phyloP scores from a whole-genome alignment of 345 rosid species.

The Ceriops decandra region DNA sequence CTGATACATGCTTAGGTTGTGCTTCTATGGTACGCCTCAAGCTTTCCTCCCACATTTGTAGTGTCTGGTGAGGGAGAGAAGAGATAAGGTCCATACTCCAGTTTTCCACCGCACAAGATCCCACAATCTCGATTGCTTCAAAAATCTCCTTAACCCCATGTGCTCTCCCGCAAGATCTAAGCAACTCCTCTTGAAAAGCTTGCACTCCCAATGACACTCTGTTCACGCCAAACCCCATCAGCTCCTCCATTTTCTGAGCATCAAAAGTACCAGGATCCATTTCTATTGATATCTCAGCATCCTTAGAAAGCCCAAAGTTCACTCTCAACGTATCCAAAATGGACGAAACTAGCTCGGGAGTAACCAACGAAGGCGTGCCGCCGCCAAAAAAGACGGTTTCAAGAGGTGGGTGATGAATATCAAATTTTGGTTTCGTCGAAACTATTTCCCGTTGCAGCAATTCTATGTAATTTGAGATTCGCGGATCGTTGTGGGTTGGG shows the following conservation, averaged over 20 bases:
- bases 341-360: slow-evolving; percentile 61
- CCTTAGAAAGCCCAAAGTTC: slow-evolving; percentile 55
- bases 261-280: slow-evolving; percentile 95
- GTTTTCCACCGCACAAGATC: slow-evolving; percentile 60
- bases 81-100: slow-evolving; percentile 97
- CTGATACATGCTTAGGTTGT: slow-evolving; percentile 69
- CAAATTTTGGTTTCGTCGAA: slow-evolving; percentile 11
- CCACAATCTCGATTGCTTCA: slow-evolving; percentile 68
- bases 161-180: slow-evolving; percentile 89
- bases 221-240: slow-evolving; percentile 77
- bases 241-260: slow-evolving; percentile 46
- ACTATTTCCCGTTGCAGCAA: slow-evolving; percentile 20
- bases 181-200: slow-evolving; percentile 82
- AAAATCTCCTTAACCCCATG: slow-evolving; percentile 73
- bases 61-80: slow-evolving; percentile 80
- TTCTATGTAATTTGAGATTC: slow-evolving; percentile 36
- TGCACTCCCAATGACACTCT: slow-evolving; percentile 94
- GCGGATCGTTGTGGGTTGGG: slow-evolving; percentile 57
- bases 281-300: slow-evolving; percentile 88
- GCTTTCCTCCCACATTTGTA: slow-evolving; percentile 84
- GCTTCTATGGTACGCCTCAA: slow-evolving; percentile 56
- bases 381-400: slow-evolving; percentile 85
- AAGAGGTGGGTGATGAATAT: slow-evolving; percentile 13
- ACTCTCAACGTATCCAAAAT: slow-evolving; percentile 51
- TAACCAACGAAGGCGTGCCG: slow-evolving; percentile 94